Base-by-base conservation (phyloP, 768 basidiomycete genomes). In the Pleurotus citrinopileatus region DNA sequence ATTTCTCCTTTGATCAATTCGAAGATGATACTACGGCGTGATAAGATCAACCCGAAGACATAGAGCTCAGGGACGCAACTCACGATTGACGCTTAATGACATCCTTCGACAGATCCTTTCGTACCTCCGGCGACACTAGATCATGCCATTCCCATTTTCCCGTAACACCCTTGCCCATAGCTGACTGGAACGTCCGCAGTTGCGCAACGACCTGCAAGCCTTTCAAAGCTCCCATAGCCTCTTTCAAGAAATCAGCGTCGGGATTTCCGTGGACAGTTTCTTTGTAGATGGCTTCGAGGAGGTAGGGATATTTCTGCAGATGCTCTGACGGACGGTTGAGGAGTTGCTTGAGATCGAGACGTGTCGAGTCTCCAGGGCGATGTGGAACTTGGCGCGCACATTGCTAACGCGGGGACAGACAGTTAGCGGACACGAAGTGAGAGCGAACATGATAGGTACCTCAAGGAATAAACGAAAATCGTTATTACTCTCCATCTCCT, bases 1-100 rank as follows among this genome's bases (percentile, higher is more conserved):
- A 96, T 96, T 68, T 97, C 94, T 58, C 91, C 90, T 68, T 96
- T 91, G 68, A 97, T 96, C 57, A 96, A 68, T 73, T 97, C 94
- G 63, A 95, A 97, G 47, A 96, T 94, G 62, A 94, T 85, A 40
- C 92, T 94, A 59, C 29, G 40, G 55, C 34, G 19, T 72, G 71
- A 13, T 20, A 2, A 44, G 28, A 15, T 45, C 47, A 54, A 47
- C 10, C 9, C 20, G 25, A 23, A 9, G 9, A 51, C 27, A 23
- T 34, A 42, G 36, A 53, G 45, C 36, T 28, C 52, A 20, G 55
- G 8, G 13, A 20, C 15, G 3, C 34, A 55, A 69, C 90, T 69
- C 66, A 94, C 92, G 86, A 79, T 70, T 96, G 94, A 28, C 92
- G 82, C 66, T 92, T 92, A 17, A 80, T 74, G 64, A 93, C 92